A percentile compares a stretch with the other conserved stretches of the same genome.
phyloP scores from a whole-genome alignment of 176 grass and related monocot genomes.

The Ensete glaucum region DNA sequence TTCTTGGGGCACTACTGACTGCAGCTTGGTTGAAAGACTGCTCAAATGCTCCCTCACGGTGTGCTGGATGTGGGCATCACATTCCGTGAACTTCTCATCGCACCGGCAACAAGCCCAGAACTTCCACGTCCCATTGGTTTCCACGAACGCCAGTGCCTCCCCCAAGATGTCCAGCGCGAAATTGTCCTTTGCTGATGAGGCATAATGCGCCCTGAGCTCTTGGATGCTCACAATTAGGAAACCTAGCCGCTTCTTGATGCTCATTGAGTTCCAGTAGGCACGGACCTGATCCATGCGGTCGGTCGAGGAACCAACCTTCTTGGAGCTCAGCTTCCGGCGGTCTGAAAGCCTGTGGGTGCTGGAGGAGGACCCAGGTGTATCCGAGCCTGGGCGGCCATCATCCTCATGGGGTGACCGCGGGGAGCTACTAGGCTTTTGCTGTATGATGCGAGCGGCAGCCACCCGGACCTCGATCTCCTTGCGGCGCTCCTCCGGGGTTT shows the following conservation, averaged over 20 bases:
- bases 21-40: conserved; percentile 22
- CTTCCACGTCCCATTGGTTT: conserved; percentile 41
- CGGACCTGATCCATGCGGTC: conserved; percentile 59
- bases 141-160: conserved; percentile 40
- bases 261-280: conserved; percentile 53
- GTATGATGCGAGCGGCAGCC: conserved; percentile 48
- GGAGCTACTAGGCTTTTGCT: conserved; percentile 35
- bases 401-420: conserved; percentile 27
- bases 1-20: conserved; percentile 46
- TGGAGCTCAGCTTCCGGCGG: conserved; percentile 42
- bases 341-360: conserved; percentile 32
- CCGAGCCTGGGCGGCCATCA: conserved; percentile 44
- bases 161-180: conserved; percentile 28
- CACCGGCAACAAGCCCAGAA: conserved; percentile 63
- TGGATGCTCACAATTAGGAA: conserved; percentile 48
- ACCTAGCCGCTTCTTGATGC: conserved; percentile 27
- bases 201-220: conserved; percentile 50
- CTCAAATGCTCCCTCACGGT: conserved; percentile 39
- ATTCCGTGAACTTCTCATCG: conserved; percentile 34
- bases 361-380: conserved; percentile 21
- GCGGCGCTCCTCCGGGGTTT: conserved; percentile 76
- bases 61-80: conserved; percentile 34
- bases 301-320: conserved; percentile 27
- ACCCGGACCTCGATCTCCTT: conserved; percentile 92
- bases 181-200: conserved; percentile 25